phyloP scores from a whole-genome alignment of 2,329 filamentous ascomycete genomes.

The Phaeosphaeriaceae sp. region DNA sequence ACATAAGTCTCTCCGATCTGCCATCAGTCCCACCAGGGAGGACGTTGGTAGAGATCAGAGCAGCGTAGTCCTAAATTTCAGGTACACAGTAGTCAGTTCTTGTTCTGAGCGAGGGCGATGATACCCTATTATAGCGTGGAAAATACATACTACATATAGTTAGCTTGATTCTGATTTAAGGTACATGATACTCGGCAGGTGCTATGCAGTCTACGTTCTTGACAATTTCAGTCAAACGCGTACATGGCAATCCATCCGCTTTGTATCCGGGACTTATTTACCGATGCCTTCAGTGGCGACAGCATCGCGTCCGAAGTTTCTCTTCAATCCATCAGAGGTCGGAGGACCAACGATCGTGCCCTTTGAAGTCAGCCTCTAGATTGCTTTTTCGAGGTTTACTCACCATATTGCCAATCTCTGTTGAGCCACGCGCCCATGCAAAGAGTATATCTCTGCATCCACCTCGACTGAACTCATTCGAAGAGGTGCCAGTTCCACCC shows the following conservation, averaged over 20 bases:
- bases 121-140: not conserved
- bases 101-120: not conserved
- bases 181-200: not conserved
- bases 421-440: conserved; percentile 59
- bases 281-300: conserved; percentile 43
- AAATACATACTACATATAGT: not conserved
- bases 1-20: conserved; percentile 26
- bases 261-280: not conserved
- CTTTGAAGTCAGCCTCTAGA: conserved; percentile 31
- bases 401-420: conserved; percentile 59
- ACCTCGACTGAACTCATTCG: conserved; percentile 50
- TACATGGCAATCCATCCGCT: not conserved
- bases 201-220: not conserved
- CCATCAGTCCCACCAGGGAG: conserved; percentile 40
- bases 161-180: not conserved
- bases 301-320: conserved; percentile 28
- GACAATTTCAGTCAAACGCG: not conserved
- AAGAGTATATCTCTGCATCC: conserved; percentile 54
- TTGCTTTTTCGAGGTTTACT: conserved; percentile 16
- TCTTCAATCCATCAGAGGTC: conserved; percentile 40
- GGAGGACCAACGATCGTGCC: conserved; percentile 44
- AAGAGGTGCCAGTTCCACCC: conserved; percentile 28
- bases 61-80: conserved; percentile 31
- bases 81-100: not conserved
- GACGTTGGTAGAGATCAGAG: conserved; percentile 33